Evolutionary conservation across 768 basidiomycete genomes (phyloP), one percentile per base, ranked within the genome.

Genomic region (Pleurotus giganteus): DNA sequence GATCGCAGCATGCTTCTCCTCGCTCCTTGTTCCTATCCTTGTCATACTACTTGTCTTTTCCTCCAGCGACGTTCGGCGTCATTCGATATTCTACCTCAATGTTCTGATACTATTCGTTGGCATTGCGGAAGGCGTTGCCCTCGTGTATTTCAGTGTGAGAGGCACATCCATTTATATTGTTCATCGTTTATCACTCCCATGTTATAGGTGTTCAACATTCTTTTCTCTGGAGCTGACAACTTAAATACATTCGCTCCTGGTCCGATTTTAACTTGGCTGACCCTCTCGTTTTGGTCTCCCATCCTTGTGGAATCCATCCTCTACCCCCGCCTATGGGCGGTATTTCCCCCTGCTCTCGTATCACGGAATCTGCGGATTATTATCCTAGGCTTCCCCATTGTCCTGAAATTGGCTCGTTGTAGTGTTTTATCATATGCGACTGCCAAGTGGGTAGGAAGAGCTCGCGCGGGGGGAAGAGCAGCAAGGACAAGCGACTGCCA

Each of bases 271-370:
- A 36, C 26, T 24, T 42, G 56, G 19, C 17, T 24, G 46, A 47
- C 56, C 0, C 49, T 75, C 37, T 56, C 62, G 12, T 56, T 66
- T 7, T 57, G 67, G 44, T 64, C 69, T 1, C 73, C 73, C 13
- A 44, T 72, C 1, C 60, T 74, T 43, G 65, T 73, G 19, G 74
- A 76, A 55, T 67, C 64, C 11, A 69, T 76, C 34, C 68, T 76
- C 7, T 37, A 73, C n/a, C 60, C 74, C 47, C 66, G 74, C 0
- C 63, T 76, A 9, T 53, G 67, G 24, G 68, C 70, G 2, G 68
- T 76, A 5, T 75, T 68, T 53, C 72, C 74, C 0, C 58, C 61
- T 1, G 50, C 47, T 3, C 34, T 49, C 2, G 65, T 66, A 39
- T 65, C 5, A 21, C 49, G 34, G 32, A 24, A 15, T 2, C 4